Conservation (phyloP, 2,329 filamentous ascomycete species). For the Volutella citrinella region DNA sequence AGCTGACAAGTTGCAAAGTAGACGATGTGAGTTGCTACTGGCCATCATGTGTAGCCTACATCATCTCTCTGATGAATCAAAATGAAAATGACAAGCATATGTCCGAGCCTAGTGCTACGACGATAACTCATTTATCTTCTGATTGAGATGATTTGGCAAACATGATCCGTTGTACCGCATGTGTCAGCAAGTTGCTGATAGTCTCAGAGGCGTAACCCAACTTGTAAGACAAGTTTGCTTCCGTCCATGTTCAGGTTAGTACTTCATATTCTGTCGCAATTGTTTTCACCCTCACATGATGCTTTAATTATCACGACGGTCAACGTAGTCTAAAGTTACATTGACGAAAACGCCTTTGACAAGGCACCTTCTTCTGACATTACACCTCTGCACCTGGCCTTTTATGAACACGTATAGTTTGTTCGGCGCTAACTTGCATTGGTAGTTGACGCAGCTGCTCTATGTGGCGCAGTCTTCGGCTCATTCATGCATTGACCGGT, state of each 20-base stretch:
- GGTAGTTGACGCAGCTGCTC: too few species aligned
- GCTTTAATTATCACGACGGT: slow-evolving; percentile 46
- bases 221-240: background rate
- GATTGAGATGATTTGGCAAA: slow-evolving; percentile 22
- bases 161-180: slow-evolving; percentile 14
- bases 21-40: slow-evolving; percentile 24
- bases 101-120: slow-evolving; percentile 70
- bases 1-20: too few species aligned
- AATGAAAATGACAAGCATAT: slow-evolving; percentile 95
- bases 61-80: slow-evolving; percentile 71
- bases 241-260: slow-evolving; percentile 25
- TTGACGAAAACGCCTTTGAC: slow-evolving; percentile 47
- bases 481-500: too few species aligned
- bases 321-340: slow-evolving; percentile 47
- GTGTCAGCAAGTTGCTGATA: slow-evolving; percentile 24
- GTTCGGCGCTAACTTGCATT: too few species aligned
- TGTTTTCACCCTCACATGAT: slow-evolving; percentile 32
- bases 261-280: background rate
- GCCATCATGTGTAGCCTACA: slow-evolving; percentile 9
- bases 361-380: slow-evolving; percentile 37
- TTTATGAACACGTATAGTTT: too few species aligned
- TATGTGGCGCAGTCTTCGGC: too few species aligned
- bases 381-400: too few species aligned
- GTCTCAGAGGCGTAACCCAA: slow-evolving; percentile 8
- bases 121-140: slow-evolving; percentile 37